These are phyloP conservation scores for Thalassia testudinum DNA, from an alignment of 116 monocot species.

Conservation along the genomic window DNA sequence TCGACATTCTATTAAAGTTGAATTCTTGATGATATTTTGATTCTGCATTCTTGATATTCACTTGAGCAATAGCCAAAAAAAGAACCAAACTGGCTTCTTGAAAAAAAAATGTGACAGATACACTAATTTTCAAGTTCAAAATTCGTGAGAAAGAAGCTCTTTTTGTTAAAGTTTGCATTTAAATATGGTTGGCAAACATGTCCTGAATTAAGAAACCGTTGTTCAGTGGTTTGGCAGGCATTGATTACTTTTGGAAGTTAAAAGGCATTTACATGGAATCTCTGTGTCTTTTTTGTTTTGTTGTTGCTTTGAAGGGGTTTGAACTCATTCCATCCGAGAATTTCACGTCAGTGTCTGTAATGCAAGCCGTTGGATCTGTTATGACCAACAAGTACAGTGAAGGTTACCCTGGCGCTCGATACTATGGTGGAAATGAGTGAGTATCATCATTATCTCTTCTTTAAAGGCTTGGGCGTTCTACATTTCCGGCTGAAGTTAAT, in stretches of 20 bases:
- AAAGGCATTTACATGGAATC: neutral
- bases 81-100: too few relatives aligned
- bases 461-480: neutral
- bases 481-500: neutral
- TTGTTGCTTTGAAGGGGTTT: slow-evolving; percentile 44
- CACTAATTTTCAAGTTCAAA: too few relatives aligned
- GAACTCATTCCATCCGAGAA: slow-evolving; percentile 99
- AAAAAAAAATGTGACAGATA: too few relatives aligned
- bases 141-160: neutral
- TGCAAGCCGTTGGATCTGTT: slow-evolving; percentile 96
- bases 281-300: neutral
- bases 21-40: too few relatives aligned
- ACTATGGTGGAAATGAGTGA: slow-evolving; percentile 99
- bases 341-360: slow-evolving; percentile 91
- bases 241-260: neutral
- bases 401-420: slow-evolving; percentile 98
- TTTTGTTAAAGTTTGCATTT: neutral
- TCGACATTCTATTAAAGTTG: too few relatives aligned
- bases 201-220: neutral
- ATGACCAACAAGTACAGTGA: slow-evolving; percentile 99
- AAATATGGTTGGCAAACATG: neutral
- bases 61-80: too few relatives aligned
- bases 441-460: neutral
- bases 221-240: neutral
- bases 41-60: too few relatives aligned